phyloP scores from a whole-genome alignment of 2,329 filamentous ascomycete species.

The Diaporthe sp. region DNA sequence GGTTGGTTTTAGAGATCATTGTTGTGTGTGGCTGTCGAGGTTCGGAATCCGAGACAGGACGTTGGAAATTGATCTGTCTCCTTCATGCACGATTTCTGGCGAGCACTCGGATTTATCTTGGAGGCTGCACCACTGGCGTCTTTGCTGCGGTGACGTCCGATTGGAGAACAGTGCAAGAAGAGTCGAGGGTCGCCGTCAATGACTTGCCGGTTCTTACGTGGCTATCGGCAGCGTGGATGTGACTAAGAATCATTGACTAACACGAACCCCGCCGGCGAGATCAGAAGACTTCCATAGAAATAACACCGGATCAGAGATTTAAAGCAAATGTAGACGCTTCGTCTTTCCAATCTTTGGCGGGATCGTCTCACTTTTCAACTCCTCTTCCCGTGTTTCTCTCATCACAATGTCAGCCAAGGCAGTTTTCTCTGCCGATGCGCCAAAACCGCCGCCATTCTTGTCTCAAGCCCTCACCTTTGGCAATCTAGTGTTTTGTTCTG shows the following conservation, averaged over 20 bases:
- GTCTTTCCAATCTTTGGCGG: no score
- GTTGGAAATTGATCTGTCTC: no score
- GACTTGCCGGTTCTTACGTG: slow-evolving; percentile 1
- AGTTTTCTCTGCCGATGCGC: neutral
- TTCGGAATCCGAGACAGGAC: no score
- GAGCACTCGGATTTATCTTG: neutral
- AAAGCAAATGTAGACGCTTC: no score
- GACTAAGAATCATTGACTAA: slow-evolving; percentile 7
- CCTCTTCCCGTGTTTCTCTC: neutral
- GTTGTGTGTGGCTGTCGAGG: no score
- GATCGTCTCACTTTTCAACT: neutral
- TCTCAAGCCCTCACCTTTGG: neutral
- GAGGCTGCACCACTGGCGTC: no score
- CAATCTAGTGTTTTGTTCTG: neutral
- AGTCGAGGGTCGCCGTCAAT: neutral
- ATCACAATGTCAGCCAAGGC: neutral
- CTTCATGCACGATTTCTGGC: neutral
- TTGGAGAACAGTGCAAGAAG: neutral
- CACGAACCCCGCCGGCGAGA: neutral
- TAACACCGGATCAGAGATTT: no score
- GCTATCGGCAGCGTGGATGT: neutral
- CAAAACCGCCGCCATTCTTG: neutral
- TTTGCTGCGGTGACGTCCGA: neutral
- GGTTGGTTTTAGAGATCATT: neutral
- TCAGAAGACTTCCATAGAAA: no score